These are phyloP conservation scores for Vitellaria paradoxa DNA, from an alignment of 179 eudicot genomes.

Conservation along the genomic window DNA sequence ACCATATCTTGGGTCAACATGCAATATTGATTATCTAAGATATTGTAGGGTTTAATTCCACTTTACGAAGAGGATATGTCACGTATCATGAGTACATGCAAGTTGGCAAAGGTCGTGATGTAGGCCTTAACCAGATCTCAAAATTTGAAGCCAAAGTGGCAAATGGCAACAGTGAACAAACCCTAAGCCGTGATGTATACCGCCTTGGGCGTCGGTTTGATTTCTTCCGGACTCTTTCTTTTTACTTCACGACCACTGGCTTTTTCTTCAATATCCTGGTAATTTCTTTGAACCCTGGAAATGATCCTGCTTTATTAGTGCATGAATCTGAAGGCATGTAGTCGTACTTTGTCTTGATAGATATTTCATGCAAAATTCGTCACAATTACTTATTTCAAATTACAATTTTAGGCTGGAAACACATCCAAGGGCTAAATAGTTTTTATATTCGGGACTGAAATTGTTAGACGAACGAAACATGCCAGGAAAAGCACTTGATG, in stretches of 20 bases:
- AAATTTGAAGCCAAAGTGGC: conserved; percentile 97
- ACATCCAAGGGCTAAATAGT: background rate
- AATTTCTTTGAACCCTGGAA: conserved; percentile 17
- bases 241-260: conserved; percentile 88
- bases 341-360: background rate
- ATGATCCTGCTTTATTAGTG: background rate
- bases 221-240: conserved; percentile 95
- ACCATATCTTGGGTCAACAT: background rate
- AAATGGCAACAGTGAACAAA: conserved; percentile 96
- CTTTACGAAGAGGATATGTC: conserved; percentile 71
- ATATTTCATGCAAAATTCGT: background rate
- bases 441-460: background rate
- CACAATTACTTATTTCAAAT: background rate
- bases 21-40: conserved; percentile 12
- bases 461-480: background rate
- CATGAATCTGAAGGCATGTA: background rate
- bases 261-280: conserved; percentile 91
- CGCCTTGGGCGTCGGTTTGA: conserved; percentile 92
- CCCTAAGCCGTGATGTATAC: conserved; percentile 85
- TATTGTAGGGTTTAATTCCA: conserved; percentile 70
- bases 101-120: conserved; percentile 99
- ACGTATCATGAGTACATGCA: conserved; percentile 95
- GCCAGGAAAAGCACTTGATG: conserved; percentile 10
- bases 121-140: conserved; percentile 89
- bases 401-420: background rate